Conservation (phyloP, 1,139 yeast genomes). For the Kodamaea alishanica region DNA sequence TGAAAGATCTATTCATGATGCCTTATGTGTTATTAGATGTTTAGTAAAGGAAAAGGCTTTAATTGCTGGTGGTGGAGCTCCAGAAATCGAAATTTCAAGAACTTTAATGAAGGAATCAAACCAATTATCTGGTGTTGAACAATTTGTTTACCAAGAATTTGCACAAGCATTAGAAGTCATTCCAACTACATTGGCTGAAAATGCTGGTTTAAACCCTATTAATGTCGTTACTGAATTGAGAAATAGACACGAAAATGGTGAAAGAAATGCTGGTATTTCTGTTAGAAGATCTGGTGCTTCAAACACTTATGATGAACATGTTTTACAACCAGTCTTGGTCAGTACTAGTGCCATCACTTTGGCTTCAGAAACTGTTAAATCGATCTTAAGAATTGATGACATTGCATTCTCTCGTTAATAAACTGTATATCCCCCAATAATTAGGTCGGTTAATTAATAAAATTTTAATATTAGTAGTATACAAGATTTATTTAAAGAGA, state of each 20-base stretch:
- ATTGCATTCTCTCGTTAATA: constrained; percentile 55
- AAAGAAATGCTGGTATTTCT: constrained; percentile 90
- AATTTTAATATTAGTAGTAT: no score
- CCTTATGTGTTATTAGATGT: constrained; percentile 94
- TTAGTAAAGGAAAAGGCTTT: constrained; percentile 89
- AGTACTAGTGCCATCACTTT: constrained; percentile 89
- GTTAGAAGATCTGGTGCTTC: constrained; percentile 93
- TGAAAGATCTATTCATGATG: constrained; percentile 95
- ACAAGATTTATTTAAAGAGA: background rate
- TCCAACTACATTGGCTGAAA: constrained; percentile 96
- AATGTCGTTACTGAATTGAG: constrained; percentile 93
- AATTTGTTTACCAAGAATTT: constrained; percentile 91
- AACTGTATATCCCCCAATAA: background rate
- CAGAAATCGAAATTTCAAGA: constrained; percentile 92
- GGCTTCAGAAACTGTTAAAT: constrained; percentile 95
- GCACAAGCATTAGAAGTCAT: constrained; percentile 94
- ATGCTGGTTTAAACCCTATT: constrained; percentile 94
- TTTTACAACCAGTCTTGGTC: constrained; percentile 92
- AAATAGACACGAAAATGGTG: constrained; percentile 88
- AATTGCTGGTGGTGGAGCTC: constrained; percentile 99
- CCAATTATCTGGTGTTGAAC: constrained; percentile 82
- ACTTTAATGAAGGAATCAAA: constrained; percentile 74
- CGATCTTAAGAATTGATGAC: constrained; percentile 93
- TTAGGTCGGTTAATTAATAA: no score
- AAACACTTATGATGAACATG: constrained; percentile 90